phyloP scores from a whole-genome alignment of 2,329 filamentous ascomycete genomes.

The Aspergillus sp. region DNA sequence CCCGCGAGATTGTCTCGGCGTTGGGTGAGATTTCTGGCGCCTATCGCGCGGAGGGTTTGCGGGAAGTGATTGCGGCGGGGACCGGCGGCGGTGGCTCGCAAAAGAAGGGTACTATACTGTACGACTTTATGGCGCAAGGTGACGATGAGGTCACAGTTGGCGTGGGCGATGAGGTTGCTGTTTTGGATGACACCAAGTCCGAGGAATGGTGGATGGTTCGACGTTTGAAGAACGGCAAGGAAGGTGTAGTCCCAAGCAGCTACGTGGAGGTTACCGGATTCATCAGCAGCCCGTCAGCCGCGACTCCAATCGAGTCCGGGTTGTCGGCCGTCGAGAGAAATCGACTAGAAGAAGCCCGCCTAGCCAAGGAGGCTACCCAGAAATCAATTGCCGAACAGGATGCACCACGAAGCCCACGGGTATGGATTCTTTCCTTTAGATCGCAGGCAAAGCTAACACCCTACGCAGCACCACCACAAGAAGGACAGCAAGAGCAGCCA shows the following conservation, averaged over 20 bases:
- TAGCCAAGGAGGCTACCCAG: slow-evolving; percentile 79
- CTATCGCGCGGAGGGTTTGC: slow-evolving; percentile 75
- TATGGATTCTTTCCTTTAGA: slow-evolving; percentile 65
- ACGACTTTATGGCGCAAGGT: slow-evolving; percentile 95
- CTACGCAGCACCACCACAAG: slow-evolving; percentile 68
- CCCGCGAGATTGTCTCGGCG: slow-evolving; percentile 85
- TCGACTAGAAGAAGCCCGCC: slow-evolving; percentile 76
- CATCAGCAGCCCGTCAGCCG: slow-evolving; percentile 53
- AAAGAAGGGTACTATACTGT: slow-evolving; percentile 85
- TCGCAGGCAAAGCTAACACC: slow-evolving; percentile 62
- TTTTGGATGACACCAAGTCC: slow-evolving; percentile 88
- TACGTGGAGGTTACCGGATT: slow-evolving; percentile 88
- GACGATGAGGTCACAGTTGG: slow-evolving; percentile 95
- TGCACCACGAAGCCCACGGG: slow-evolving; percentile 65
- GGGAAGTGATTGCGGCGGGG: slow-evolving; percentile 83
- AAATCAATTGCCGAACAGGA: slow-evolving; percentile 60
- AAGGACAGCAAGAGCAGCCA: slow-evolving; percentile 70
- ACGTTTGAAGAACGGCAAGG: slow-evolving; percentile 85
- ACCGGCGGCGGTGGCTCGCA: slow-evolving; percentile 60
- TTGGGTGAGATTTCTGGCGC: slow-evolving; percentile 89
- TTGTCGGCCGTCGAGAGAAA: slow-evolving; percentile 77
- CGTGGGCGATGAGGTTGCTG: slow-evolving; percentile 84
- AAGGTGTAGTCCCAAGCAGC: slow-evolving; percentile 94
- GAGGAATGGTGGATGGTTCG: slow-evolving; percentile 99
- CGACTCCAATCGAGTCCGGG: slow-evolving; percentile 61